Percentiles rank a stretch among this genome's conserved stretches.
phyloP scores from a whole-genome alignment of 129 eudicot species.

The Lactuca saligna region DNA sequence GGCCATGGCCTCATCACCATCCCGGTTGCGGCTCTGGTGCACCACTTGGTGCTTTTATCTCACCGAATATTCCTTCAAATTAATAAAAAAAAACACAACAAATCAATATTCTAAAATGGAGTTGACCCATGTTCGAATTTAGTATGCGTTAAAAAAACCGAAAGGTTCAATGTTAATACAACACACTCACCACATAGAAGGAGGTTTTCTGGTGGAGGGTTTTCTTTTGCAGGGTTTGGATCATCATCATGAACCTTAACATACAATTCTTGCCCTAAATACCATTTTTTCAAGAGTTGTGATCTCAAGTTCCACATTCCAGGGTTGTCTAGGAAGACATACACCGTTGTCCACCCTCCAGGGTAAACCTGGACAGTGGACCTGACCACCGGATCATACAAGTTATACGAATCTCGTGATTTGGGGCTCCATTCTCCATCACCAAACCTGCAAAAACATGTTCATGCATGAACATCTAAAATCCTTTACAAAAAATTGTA shows the following conservation, averaged over 20 bases:
- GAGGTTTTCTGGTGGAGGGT: conserved; percentile 61
- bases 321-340: conserved; percentile 62
- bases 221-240: conserved; percentile 71
- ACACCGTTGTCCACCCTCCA: conserved; percentile 63
- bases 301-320: conserved; percentile 88
- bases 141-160: too few relatives aligned
- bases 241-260: conserved; percentile 59
- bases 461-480: neutral
- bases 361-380: conserved; percentile 71
- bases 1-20: neutral
- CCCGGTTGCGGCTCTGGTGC: conserved; percentile 42
- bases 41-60: conserved; percentile 26
- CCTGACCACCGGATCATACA: conserved; percentile 73
- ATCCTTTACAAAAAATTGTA: neutral
- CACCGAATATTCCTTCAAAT: conserved; percentile 35
- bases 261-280: conserved; percentile 59
- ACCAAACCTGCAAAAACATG: conserved; percentile 49
- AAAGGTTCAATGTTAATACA: too few relatives aligned
- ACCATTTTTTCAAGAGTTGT: conserved; percentile 62
- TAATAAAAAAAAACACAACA: neutral
- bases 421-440: conserved; percentile 57
- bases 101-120: conserved; percentile 1
- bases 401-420: conserved; percentile 47
- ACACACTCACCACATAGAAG: conserved; percentile 54
- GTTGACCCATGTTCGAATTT: too few relatives aligned